phyloP scores from a whole-genome alignment of 345 rosid species.

The Mercurialis annua region DNA sequence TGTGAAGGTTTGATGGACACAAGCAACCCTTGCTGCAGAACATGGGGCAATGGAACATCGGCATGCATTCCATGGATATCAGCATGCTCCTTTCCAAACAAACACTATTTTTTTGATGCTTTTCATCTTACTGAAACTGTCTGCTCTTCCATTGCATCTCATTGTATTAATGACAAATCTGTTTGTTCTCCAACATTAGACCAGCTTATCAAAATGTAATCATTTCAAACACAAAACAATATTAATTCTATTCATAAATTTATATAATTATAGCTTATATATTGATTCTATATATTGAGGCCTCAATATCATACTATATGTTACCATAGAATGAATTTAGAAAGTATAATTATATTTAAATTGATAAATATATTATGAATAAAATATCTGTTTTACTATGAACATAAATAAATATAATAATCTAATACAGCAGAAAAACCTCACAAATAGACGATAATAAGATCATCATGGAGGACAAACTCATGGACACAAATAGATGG shows the following conservation, averaged over 20 bases:
- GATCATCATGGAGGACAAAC: too few relatives aligned
- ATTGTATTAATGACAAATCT: constrained; percentile 27
- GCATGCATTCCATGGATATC: constrained; percentile 34
- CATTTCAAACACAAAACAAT: too few relatives aligned
- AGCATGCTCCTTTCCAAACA: constrained; percentile 29
- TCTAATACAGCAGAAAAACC: too few relatives aligned
- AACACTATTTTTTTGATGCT: constrained; percentile 48
- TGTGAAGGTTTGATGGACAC: constrained; percentile 36
- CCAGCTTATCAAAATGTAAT: constrained; percentile 28
- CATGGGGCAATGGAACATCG: constrained; percentile 44
- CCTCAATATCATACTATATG: background rate
- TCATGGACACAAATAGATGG: too few relatives aligned
- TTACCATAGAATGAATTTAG: too few relatives aligned
- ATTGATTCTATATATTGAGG: background rate
- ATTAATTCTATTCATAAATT: background rate
- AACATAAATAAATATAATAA: too few relatives aligned
- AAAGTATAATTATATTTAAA: too few relatives aligned
- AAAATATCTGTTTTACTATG: too few relatives aligned
- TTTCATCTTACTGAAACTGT: constrained; percentile 36
- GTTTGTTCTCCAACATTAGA: constrained; percentile 38
- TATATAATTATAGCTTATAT: background rate
- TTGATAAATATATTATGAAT: too few relatives aligned
- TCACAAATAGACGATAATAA: too few relatives aligned
- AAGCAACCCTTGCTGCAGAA: constrained; percentile 40
- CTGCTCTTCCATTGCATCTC: constrained; percentile 29